phyloP scores from a whole-genome alignment of 2,329 filamentous ascomycete genomes.

The Leptosphaerulina australis region DNA sequence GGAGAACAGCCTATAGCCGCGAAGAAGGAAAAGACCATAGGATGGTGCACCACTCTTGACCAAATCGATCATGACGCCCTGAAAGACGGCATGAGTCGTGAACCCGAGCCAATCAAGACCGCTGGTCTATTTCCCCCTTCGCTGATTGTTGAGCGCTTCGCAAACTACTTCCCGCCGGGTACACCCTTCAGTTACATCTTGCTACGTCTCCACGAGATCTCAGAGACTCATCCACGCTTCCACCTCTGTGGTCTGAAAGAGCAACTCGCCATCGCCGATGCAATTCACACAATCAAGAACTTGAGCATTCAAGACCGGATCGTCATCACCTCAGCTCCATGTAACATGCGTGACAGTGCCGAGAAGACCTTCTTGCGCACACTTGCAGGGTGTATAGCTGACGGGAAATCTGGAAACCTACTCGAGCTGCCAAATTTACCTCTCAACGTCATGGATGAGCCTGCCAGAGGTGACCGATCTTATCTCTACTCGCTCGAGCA shows the following conservation, averaged over 20 bases:
- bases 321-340: constrained; percentile 74
- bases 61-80: constrained; percentile 69
- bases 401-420: constrained; percentile 69
- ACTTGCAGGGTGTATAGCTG: constrained; percentile 72
- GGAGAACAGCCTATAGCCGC: constrained; percentile 17
- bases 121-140: constrained; percentile 79
- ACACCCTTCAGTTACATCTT: constrained; percentile 87
- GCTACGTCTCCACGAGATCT: constrained; percentile 73
- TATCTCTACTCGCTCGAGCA: constrained; percentile 74
- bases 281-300: constrained; percentile 71
- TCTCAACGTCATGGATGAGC: constrained; percentile 72
- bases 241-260: constrained; percentile 70
- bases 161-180: constrained; percentile 77
- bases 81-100: constrained; percentile 64
- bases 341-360: constrained; percentile 58
- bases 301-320: constrained; percentile 77
- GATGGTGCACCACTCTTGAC: constrained; percentile 81
- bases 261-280: constrained; percentile 70
- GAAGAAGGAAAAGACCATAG: constrained; percentile 53
- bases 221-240: constrained; percentile 68
- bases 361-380: constrained; percentile 61
- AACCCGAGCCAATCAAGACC: constrained; percentile 69
- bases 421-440: constrained; percentile 73
- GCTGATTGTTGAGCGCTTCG: constrained; percentile 73
- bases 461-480: constrained; percentile 52